Percentiles rank a stretch among this genome's conserved stretches.
Conservation (phyloP, 805 yeast genomes). For the Metschnikowia arizonensis region DNA sequence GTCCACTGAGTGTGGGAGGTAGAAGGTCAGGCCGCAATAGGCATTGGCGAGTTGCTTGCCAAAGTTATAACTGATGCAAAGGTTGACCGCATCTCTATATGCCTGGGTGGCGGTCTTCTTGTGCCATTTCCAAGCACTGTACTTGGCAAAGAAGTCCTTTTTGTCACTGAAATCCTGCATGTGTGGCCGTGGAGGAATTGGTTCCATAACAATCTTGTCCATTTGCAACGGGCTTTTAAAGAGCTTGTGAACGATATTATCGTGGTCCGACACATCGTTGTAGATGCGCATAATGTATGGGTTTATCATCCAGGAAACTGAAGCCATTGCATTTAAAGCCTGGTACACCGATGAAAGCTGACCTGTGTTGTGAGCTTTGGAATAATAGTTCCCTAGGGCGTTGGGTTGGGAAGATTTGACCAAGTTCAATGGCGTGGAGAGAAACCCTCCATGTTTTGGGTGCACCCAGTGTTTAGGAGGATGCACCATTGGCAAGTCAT, state of each 20-base stretch:
- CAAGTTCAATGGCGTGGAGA: constrained; percentile 23
- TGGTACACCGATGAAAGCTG: constrained; percentile 29
- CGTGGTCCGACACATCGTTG: constrained; percentile 6
- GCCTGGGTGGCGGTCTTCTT: neutral
- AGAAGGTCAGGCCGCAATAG: constrained; percentile 33
- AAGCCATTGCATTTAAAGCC: constrained; percentile 28
- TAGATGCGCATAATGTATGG: constrained; percentile 22
- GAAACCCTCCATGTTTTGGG: constrained; percentile 35
- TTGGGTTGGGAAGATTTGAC: constrained; percentile 20
- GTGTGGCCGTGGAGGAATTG: constrained; percentile 4
- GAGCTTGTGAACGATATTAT: constrained; percentile 18
- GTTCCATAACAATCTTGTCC: neutral
- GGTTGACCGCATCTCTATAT: constrained; percentile 1
- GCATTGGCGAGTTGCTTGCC: constrained; percentile 23
- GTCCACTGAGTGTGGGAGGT: constrained; percentile 36
- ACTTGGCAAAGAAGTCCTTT: neutral
- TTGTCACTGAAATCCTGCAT: constrained; percentile 1
- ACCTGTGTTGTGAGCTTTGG: constrained; percentile 28
- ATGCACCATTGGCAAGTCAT: constrained; percentile 34
- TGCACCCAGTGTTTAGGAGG: constrained; percentile 37
- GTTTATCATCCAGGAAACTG: constrained; percentile 36
- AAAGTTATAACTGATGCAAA: constrained; percentile 17
- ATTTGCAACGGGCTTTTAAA: constrained; percentile 23
- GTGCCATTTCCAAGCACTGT: constrained; percentile 6
- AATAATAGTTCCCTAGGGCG: constrained; percentile 20